Conservation (phyloP, 306 rosid species). For the Citrullus amarus region DNA sequence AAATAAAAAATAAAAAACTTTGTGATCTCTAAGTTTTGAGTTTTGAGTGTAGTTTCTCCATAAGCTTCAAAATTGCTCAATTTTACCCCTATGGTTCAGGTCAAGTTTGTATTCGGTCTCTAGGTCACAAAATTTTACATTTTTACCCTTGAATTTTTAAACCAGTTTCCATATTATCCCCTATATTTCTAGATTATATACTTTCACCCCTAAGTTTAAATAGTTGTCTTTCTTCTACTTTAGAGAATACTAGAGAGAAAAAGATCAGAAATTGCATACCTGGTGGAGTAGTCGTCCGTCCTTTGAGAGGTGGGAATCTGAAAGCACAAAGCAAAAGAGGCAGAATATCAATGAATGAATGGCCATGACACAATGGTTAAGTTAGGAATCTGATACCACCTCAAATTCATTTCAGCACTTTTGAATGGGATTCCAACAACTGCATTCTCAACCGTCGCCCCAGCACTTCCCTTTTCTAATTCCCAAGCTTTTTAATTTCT, state of each 20-base stretch:
- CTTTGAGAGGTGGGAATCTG: not conserved
- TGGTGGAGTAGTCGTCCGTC: not conserved
- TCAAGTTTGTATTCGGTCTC: no score
- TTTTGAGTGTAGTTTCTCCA: no score
- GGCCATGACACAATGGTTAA: not conserved
- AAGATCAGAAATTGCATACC: not conserved
- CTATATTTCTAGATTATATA: no score
- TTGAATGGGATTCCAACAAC: not conserved
- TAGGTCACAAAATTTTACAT: no score
- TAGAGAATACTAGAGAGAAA: not conserved
- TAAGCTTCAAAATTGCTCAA: no score
- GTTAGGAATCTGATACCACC: conserved; percentile 3
- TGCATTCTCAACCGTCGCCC: not conserved
- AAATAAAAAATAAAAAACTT: no score
- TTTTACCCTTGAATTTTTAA: no score
- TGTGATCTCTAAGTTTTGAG: no score
- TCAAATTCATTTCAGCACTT: not conserved
- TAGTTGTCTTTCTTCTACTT: no score
- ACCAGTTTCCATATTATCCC: no score
- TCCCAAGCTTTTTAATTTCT: not conserved
- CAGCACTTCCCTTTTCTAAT: not conserved
- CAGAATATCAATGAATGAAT: not conserved
- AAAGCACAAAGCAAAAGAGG: not conserved
- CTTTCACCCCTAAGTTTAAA: no score
- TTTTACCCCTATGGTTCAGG: no score